Base-by-base conservation (phyloP, 139 green algal species). In the Chlamydomonas incerta region DNA sequence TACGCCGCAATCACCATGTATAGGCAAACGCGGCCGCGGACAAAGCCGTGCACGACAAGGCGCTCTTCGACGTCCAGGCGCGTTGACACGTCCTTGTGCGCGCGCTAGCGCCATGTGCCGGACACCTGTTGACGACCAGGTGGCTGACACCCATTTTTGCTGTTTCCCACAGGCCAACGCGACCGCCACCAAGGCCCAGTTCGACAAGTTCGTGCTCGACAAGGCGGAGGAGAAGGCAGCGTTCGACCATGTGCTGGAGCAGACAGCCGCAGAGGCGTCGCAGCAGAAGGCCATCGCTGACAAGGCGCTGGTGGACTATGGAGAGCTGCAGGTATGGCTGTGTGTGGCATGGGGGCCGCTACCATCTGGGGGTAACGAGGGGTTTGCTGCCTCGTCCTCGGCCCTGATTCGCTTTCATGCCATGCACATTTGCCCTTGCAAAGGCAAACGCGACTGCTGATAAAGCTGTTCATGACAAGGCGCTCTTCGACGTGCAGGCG, bases 201-300 rank as follows among this genome's bases (percentile, higher is more conserved):
- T 85, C 65, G 65, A 85, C 47, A 85, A 85, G 65, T 74, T 69
- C 41, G 65, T 74, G n/a, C 4, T 41, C 1, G 63, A 85, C 41
- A 84, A 83, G 63, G 57, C 76, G 66, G 74, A 80, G 67, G 66
- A 85, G 67, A 85, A 85, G 66, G 80, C 80, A 31, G 47, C 50
- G 13, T 85, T 85, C n/a, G 80, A 85, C 52, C 29, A 28, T 18
- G 46, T 66, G 28, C 23, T 74, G 18, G 63, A 85, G 67, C 6
- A 85, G 0, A 58, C 33, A 2, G 67, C 4, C 18, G 50, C 31
- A 24, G 11, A 46, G 14, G 67, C 65, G 8, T 37, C 34, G 9
- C 3, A 55, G 50, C 80, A 85, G 35, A 85, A 85, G 47, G 65
- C 66, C 50, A n/a, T 76, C 14, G 66, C 67, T 0, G 80, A 85